Conservation (phyloP, 2,329 filamentous ascomycete genomes). For the Cladosporium colombiae region DNA sequence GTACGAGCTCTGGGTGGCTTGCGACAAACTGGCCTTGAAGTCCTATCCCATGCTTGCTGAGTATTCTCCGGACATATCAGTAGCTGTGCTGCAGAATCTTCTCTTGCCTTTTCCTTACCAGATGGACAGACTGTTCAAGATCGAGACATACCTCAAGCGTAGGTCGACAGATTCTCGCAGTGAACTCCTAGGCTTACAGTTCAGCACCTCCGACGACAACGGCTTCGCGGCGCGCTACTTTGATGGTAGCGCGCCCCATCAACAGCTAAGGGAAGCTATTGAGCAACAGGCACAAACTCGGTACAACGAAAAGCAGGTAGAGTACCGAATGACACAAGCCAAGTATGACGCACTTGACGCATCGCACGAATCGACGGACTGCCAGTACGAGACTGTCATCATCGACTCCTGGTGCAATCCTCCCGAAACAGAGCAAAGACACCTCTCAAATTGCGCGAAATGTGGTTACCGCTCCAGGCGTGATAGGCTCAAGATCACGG, state of each 20-base stretch:
- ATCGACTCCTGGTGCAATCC: constrained; percentile 25
- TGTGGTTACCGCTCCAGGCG: constrained; percentile 44
- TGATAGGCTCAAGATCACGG: constrained; percentile 45
- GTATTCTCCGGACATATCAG: constrained; percentile 54
- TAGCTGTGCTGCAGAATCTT: constrained; percentile 45
- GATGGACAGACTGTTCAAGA: constrained; percentile 51
- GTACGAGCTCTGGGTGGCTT: constrained; percentile 59
- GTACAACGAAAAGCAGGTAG: constrained; percentile 15
- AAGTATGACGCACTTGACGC: constrained; percentile 41
- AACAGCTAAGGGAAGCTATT: constrained; percentile 32
- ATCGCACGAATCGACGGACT: not conserved
- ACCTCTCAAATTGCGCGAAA: constrained; percentile 31
- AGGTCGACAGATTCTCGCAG: constrained; percentile 36
- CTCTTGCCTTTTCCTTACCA: constrained; percentile 51
- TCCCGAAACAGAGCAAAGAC: constrained; percentile 35
- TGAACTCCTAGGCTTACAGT: constrained; percentile 49
- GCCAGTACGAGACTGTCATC: constrained; percentile 21
- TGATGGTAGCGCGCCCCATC: constrained; percentile 39
- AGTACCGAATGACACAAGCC: constrained; percentile 34
- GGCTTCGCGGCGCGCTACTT: constrained; percentile 51
- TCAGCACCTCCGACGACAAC: constrained; percentile 35
- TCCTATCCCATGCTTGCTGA: constrained; percentile 52
- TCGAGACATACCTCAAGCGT: constrained; percentile 53
- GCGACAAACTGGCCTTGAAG: constrained; percentile 53
- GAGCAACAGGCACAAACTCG: constrained; percentile 40